A percentile compares a stretch with the other conserved stretches of the same genome.
These are phyloP conservation scores for Strobilomyces confusus DNA, from an alignment of 768 basidiomycete genomes.

Conservation along the genomic window DNA sequence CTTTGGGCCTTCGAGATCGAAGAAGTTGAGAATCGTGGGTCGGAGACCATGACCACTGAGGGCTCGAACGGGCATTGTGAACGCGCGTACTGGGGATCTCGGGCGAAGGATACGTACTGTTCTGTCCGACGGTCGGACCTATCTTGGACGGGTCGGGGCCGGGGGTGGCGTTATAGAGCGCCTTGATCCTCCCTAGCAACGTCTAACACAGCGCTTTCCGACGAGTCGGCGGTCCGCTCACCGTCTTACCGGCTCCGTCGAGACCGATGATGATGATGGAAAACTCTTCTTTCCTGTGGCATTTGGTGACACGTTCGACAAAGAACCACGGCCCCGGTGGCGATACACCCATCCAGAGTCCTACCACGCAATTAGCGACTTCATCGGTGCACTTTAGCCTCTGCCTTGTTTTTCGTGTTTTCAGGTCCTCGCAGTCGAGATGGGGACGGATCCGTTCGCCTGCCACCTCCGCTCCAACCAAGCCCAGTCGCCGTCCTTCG, in stretches of 20 bases:
- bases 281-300: conserved; percentile 76
- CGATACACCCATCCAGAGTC: too few species aligned
- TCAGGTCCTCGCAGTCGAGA: too few species aligned
- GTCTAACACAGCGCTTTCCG: conserved; percentile 44
- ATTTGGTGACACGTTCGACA: conserved; percentile 7
- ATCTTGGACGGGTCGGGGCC: conserved; percentile 92
- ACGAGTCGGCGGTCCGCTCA: conserved; percentile 25
- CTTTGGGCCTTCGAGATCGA: conserved; percentile 93
- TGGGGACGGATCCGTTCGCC: too few species aligned
- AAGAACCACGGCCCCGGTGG: too few species aligned
- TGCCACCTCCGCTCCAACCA: too few species aligned
- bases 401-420: too few species aligned
- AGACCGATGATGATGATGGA: conserved; percentile 93
- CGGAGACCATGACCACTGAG: conserved; percentile 92
- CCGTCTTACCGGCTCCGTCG: conserved; percentile 91
- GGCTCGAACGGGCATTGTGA: background rate
- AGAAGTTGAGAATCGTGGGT: conserved; percentile 92
- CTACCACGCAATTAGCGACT: too few species aligned
- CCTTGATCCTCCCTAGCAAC: conserved; percentile 90
- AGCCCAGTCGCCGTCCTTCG: too few species aligned
- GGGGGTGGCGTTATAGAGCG: conserved; percentile 80
- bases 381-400: too few species aligned
- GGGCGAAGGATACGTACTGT: conserved; percentile 74
- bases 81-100: background rate
- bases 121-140: conserved; percentile 95